Base-by-base conservation (phyloP, 139 green algal genomes). In the Chlorella sp. region DNA sequence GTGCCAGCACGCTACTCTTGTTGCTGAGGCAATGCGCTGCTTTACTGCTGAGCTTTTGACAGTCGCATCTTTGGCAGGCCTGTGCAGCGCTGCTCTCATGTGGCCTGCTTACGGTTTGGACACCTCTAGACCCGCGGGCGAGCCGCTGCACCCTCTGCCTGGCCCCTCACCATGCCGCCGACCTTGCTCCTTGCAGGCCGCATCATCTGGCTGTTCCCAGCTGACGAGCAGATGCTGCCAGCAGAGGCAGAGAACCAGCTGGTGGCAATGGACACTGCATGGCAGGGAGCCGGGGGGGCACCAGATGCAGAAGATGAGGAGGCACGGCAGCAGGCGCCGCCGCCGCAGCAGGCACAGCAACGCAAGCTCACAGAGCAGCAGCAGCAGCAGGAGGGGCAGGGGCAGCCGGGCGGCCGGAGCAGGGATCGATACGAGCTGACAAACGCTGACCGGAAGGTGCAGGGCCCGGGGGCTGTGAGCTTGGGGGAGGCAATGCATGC, bases 131-230 rank as follows among this genome's bases (percentile, higher is more conserved):
- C 48, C 36, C 39, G 2, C 14, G 18, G 30, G 15, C 32, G 2
- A 30, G 24, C 48, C 7, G 26, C 79, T 85, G 4, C 42, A 5
- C 42, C 42, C 21, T 1, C 40, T 32, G 16, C 36, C 36, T 34
- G 15, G 16, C 75, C 32, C 11, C 75, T 36, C 69, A 24, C 69
- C 69, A 7, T 36, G 1, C 69, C 21, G 48, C 69, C n/a, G n/a
- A n/a, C 69, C 26, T 3, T 28, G 5, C 36, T 16, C 36, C 5
- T 37, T 24, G 3, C 79, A 85, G 85, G 85, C 21, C 85, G 76
- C 57, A 85, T 89, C 75, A 84, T 89, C 86, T 89, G 85, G 85
- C 42, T 89, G 3, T 89, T 89, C 48, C 85, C 85, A 1, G 71
- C 32, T 2, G 85, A 48, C 1, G 85, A 83, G 69, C 30, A 75